Evolutionary conservation across 257 asterid species (phyloP).

Genomic region (Eucommia ulmoides): DNA sequence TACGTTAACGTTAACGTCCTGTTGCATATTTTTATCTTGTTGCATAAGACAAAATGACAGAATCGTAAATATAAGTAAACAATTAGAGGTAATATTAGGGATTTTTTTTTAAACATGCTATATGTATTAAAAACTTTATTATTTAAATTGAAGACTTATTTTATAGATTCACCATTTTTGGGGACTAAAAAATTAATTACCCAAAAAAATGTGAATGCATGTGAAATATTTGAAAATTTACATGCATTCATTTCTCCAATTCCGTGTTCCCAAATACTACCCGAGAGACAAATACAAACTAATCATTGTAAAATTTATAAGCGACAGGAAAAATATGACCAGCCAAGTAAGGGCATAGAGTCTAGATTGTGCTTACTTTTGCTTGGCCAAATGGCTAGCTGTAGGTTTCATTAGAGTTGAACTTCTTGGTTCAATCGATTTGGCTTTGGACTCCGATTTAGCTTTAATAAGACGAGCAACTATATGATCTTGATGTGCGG

Average conservation of each 20-base stretch:
- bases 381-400: conserved; percentile 82
- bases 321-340: conserved; percentile 22
- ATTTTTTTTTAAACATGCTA: too few relatives aligned
- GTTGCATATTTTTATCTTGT: too few relatives aligned
- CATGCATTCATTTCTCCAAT: not conserved
- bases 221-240: not conserved
- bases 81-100: too few relatives aligned
- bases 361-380: conserved; percentile 21
- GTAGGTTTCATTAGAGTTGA: conserved; percentile 78
- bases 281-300: not conserved
- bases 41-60: too few relatives aligned
- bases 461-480: conserved; percentile 11
- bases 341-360: conserved; percentile 24
- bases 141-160: too few relatives aligned
- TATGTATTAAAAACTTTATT: too few relatives aligned
- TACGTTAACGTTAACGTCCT: too few relatives aligned
- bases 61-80: too few relatives aligned
- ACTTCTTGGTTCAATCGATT: conserved; percentile 27
- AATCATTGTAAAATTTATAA: not conserved
- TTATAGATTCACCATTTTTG: too few relatives aligned
- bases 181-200: not conserved
- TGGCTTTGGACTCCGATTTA: conserved; percentile 18
- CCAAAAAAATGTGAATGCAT: not conserved
- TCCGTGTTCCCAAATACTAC: too few relatives aligned
- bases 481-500: not conserved